A percentile compares a stretch with the other conserved stretches of the same genome.
These are phyloP conservation scores for Ophiorrhiza pumila DNA, from an alignment of 257 asterid genomes.

Conservation along the genomic window DNA sequence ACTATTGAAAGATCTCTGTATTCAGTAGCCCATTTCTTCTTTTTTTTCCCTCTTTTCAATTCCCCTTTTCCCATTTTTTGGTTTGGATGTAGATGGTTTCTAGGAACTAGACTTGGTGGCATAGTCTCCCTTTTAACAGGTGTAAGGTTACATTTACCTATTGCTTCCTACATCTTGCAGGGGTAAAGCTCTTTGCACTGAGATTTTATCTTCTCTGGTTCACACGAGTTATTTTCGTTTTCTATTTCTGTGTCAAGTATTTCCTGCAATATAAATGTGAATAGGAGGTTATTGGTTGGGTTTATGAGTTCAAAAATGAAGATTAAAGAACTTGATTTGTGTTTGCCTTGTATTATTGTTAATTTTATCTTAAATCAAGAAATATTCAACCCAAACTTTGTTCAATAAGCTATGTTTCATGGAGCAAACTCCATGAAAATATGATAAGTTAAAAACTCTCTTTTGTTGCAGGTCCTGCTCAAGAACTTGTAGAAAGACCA, in stretches of 20 bases:
- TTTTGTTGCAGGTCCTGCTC: slow-evolving; percentile 72
- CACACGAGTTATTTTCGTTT: not conserved
- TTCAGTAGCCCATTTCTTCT: not conserved
- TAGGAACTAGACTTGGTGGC: not conserved
- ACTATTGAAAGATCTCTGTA: not conserved
- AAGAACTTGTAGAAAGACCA: slow-evolving; percentile 91
- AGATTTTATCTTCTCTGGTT: not conserved
- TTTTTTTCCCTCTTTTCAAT: not conserved
- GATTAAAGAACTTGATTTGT: not conserved
- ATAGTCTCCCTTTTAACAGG: not conserved
- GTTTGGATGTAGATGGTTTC: not conserved
- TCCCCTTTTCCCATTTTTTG: not conserved
- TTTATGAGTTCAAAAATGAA: not conserved
- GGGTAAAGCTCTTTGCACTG: not conserved
- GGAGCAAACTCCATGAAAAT: not conserved
- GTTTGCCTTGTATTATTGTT: not conserved
- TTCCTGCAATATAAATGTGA: not conserved
- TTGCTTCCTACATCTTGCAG: not conserved
- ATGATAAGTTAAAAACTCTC: not conserved
- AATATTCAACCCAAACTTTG: not conserved
- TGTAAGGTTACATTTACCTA: not conserved
- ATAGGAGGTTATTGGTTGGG: not conserved
- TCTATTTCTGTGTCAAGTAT: not conserved
- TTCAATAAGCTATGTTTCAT: not conserved
- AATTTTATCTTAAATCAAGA: not conserved